These are phyloP conservation scores for Acanthamoeba healyi DNA, from an alignment of 208 protist genomes.

Conservation along the genomic window DNA sequence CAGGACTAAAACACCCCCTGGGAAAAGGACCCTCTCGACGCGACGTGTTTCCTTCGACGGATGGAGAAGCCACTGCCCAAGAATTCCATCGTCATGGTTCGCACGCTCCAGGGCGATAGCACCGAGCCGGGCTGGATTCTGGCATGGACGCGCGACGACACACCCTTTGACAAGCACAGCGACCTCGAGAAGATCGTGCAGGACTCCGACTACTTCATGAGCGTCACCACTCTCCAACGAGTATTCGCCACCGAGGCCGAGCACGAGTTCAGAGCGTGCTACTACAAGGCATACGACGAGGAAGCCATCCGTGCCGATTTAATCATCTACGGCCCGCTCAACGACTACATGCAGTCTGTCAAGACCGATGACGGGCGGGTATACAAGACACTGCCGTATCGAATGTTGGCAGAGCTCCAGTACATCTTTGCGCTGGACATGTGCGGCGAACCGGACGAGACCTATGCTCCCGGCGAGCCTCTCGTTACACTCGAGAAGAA, in stretches of 20 bases:
- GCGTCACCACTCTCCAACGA: background rate
- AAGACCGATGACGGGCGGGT: background rate
- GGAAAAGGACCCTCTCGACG: slow-evolving; percentile 2
- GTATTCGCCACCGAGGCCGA: background rate
- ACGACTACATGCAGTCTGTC: background rate
- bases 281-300: background rate
- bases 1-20: background rate
- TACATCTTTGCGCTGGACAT: slow-evolving; percentile 11
- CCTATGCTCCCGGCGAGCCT: background rate
- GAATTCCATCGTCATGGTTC: background rate
- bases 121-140: background rate
- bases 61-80: background rate
- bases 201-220: background rate
- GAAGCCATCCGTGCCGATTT: background rate
- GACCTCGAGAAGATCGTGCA: background rate
- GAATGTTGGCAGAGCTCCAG: slow-evolving; percentile 4
- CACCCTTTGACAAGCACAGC: slow-evolving; percentile 10
- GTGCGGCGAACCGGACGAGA: background rate
- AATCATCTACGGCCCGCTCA: background rate
- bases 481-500: background rate
- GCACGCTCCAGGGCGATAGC: background rate
- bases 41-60: background rate
- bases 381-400: background rate
- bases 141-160: background rate
- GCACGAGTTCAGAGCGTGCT: background rate